Conservation (phyloP, 345 rosid genomes). For the Populus simonii region DNA sequence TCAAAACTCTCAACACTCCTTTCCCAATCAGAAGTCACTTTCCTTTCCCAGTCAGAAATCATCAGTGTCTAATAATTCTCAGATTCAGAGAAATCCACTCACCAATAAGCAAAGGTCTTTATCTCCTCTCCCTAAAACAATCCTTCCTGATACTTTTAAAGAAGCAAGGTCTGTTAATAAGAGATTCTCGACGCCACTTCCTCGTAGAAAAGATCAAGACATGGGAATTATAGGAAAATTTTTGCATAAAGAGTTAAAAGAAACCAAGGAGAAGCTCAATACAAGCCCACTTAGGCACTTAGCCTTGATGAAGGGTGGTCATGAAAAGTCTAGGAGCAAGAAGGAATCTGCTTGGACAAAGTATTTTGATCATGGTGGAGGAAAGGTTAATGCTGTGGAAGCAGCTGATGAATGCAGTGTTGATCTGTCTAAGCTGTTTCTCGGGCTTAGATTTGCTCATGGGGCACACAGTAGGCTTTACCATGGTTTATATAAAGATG, state of each 20-base stretch:
- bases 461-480: constrained; percentile 90
- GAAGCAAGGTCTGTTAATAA: constrained; percentile 71
- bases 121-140: constrained; percentile 67
- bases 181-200: constrained; percentile 88
- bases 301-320: constrained; percentile 49
- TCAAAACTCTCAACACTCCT: neutral
- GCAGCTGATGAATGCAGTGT: constrained; percentile 61
- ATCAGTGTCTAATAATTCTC: constrained; percentile 25
- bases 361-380: constrained; percentile 77
- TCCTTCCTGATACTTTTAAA: constrained; percentile 67
- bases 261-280: constrained; percentile 33
- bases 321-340: constrained; percentile 50
- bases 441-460: constrained; percentile 91
- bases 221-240: constrained; percentile 41
- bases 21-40: neutral
- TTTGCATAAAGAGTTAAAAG: constrained; percentile 37
- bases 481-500: constrained; percentile 87
- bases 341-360: constrained; percentile 83
- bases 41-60: constrained; percentile 7
- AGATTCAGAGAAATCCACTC: constrained; percentile 44
- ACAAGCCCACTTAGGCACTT: constrained; percentile 59
- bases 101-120: constrained; percentile 71
- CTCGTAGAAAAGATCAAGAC: constrained; percentile 48
- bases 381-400: constrained; percentile 72
- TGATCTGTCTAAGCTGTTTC: constrained; percentile 81